Evolutionary conservation across 2,329 filamentous ascomycete species (phyloP).

Genomic region (Cladosporium colombiae): DNA sequence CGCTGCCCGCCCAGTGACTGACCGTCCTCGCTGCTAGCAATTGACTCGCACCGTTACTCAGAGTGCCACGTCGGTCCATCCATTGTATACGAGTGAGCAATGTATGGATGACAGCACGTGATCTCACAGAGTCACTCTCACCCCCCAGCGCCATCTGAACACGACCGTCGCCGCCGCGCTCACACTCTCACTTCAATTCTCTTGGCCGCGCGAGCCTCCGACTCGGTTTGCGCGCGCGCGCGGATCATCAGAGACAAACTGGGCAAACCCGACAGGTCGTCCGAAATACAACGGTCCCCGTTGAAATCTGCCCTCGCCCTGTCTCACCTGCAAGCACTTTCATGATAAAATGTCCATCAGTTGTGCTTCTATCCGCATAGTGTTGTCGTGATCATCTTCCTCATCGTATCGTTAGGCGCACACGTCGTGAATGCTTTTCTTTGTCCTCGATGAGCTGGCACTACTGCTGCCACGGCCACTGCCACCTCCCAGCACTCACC

Average conservation of each 20-base stretch:
- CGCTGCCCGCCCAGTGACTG: background rate
- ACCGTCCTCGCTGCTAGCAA: slow-evolving; percentile 1
- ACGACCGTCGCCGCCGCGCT: background rate
- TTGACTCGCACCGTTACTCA: background rate
- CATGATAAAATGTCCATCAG: background rate
- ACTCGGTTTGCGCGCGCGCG: slow-evolving; percentile 6
- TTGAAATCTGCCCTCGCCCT: slow-evolving; percentile 1
- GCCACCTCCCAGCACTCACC: background rate
- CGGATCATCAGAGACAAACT: slow-evolving; percentile 12
- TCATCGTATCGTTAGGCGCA: background rate
- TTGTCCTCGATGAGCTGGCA: background rate
- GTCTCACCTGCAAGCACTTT: slow-evolving; percentile 11
- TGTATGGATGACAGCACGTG: background rate
- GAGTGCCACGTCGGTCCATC: background rate
- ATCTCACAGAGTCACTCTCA: background rate
- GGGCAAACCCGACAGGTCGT: slow-evolving; percentile 12
- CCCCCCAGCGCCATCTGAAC: background rate
- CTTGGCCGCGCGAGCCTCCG: slow-evolving; percentile 1
- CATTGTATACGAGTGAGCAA: background rate
- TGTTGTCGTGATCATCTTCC: background rate
- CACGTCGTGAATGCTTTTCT: background rate
- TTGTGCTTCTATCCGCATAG: background rate
- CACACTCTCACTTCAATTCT: background rate
- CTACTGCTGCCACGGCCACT: background rate
- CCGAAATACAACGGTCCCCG: slow-evolving; percentile 2